A percentile compares a stretch with the other conserved stretches of the same genome.
These are phyloP conservation scores for Angomonas deanei DNA, from an alignment of 208 protist species.

Conservation along the genomic window DNA sequence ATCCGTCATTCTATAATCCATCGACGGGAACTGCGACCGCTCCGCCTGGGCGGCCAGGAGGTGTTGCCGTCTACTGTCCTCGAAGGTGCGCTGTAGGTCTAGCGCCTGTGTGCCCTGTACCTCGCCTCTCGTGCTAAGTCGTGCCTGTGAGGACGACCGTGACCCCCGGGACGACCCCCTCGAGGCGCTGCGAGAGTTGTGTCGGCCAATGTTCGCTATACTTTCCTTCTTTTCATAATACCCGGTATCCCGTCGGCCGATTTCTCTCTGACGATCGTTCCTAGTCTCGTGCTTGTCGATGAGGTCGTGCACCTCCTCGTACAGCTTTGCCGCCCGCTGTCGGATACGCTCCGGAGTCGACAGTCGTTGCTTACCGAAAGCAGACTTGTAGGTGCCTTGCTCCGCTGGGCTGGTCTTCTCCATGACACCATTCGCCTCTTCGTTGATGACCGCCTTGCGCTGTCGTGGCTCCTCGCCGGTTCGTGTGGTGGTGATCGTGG, in stretches of 20 bases:
- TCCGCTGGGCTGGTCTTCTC: no score
- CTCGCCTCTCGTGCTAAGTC: no score
- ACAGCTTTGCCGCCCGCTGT: slow-evolving; percentile 29
- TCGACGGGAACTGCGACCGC: slow-evolving; percentile 34
- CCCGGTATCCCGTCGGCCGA: slow-evolving; percentile 24
- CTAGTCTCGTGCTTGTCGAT: slow-evolving; percentile 40
- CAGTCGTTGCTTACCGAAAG: slow-evolving; percentile 4
- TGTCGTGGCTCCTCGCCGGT: neutral
- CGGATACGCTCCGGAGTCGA: slow-evolving; percentile 66
- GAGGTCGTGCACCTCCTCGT: slow-evolving; percentile 61
- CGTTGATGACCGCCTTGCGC: neutral
- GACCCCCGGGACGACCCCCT: neutral
- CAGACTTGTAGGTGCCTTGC: neutral
- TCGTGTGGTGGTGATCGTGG: neutral
- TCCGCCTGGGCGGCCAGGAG: slow-evolving; percentile 45
- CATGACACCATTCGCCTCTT: neutral
- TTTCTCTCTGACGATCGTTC: slow-evolving; percentile 43
- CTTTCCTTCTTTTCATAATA: neutral
- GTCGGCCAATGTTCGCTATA: neutral
- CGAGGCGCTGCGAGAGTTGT: neutral
- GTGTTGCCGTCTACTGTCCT: slow-evolving; percentile 51
- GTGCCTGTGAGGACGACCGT: neutral
- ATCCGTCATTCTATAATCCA: neutral
- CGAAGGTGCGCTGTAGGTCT: slow-evolving; percentile 57
- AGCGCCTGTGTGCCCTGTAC: slow-evolving; percentile 17